Percentiles rank a stretch among this genome's conserved stretches.
These are phyloP conservation scores for Penicillium manginii DNA, from an alignment of 495 filamentous ascomycete species.

Conservation along the genomic window DNA sequence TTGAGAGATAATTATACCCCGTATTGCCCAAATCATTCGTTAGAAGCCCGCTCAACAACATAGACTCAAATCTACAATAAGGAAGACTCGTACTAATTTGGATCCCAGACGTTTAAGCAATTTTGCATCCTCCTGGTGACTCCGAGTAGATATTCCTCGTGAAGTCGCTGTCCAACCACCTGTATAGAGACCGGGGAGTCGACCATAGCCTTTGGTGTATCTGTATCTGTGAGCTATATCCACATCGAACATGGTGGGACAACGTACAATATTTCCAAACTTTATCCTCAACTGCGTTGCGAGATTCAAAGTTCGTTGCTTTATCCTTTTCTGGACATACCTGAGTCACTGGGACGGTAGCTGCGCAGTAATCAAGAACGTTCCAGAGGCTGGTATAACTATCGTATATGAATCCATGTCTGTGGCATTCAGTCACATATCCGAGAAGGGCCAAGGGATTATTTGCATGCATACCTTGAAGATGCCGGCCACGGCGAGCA, in stretches of 20 bases:
- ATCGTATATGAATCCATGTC: slow-evolving; percentile 6
- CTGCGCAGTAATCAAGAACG: slow-evolving; percentile 10
- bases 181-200: neutral
- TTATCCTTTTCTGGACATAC: neutral
- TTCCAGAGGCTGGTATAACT: slow-evolving; percentile 12
- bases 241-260: neutral
- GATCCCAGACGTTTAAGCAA: too few species aligned
- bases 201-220: neutral
- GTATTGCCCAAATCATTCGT: too few species aligned
- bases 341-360: neutral
- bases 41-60: too few species aligned
- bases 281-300: neutral
- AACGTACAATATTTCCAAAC: neutral
- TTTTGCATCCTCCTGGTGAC: neutral
- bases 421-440: neutral
- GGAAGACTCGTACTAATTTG: too few species aligned
- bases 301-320: neutral
- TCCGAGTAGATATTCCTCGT: slow-evolving; percentile 8
- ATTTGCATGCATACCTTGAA: neutral
- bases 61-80: too few species aligned
- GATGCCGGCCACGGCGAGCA: slow-evolving; percentile 8
- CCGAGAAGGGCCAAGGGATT: too few species aligned
- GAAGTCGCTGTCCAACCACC: slow-evolving; percentile 3
- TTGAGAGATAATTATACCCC: too few species aligned
- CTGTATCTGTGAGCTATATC: neutral